Evolutionary conservation across 2,329 filamentous ascomycete species (phyloP).

Genomic region (Aspergillus sp.): DNA sequence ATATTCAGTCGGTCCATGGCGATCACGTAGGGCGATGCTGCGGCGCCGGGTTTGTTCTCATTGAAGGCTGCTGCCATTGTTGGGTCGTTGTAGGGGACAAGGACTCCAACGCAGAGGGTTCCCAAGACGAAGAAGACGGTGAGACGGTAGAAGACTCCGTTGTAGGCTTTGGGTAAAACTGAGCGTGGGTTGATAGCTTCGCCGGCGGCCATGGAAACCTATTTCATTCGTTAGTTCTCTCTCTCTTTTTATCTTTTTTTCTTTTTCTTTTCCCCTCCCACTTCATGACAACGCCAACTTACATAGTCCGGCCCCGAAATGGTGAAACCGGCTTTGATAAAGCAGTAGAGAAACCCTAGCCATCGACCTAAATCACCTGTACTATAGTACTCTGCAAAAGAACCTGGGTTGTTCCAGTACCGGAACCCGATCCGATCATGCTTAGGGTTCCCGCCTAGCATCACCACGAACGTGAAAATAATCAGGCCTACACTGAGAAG

Average conservation of each 20-base stretch:
- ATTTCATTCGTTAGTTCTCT: not conserved
- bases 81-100: conserved; percentile 61
- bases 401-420: conserved; percentile 57
- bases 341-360: conserved; percentile 66
- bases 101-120: conserved; percentile 61
- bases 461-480: conserved; percentile 70
- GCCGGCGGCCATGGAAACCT: conserved; percentile 52
- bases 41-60: conserved; percentile 55
- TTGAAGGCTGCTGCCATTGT: conserved; percentile 54
- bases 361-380: conserved; percentile 61
- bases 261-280: too few species aligned
- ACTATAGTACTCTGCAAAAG: conserved; percentile 60
- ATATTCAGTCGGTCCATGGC: conserved; percentile 62
- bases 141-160: conserved; percentile 70
- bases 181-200: conserved; percentile 63
- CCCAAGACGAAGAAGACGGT: conserved; percentile 69
- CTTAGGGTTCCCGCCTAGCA: conserved; percentile 72
- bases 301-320: conserved; percentile 60
- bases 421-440: conserved; percentile 66
- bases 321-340: conserved; percentile 63
- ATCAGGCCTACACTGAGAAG: conserved; percentile 64
- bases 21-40: conserved; percentile 60
- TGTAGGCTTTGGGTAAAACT: conserved; percentile 65
- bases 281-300: not conserved
- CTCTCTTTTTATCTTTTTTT: too few species aligned